phyloP scores from a whole-genome alignment of 306 rosid genomes.

The Medicago arabica region DNA sequence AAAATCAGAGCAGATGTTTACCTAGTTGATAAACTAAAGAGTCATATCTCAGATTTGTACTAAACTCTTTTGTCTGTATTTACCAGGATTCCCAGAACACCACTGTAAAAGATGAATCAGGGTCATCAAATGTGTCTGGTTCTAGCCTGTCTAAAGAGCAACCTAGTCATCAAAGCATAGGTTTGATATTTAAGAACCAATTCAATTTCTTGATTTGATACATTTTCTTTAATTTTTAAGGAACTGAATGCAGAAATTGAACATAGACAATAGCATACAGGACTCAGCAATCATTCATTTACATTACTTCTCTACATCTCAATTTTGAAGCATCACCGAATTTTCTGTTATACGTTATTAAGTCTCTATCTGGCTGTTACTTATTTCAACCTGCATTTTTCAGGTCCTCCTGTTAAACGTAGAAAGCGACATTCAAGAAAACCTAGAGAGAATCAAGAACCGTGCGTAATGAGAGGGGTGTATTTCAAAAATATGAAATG shows the following conservation, averaged over 20 bases:
- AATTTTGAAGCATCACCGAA: background rate
- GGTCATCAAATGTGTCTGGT: slow-evolving; percentile 60
- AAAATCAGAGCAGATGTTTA: background rate
- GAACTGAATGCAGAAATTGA: too few species aligned
- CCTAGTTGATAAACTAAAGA: slow-evolving; percentile 28
- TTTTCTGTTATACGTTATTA: background rate
- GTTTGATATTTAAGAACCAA: slow-evolving; percentile 46
- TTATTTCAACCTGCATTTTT: slow-evolving; percentile 23
- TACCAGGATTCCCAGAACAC: slow-evolving; percentile 59
- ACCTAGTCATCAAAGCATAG: slow-evolving; percentile 51
- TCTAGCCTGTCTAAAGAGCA: slow-evolving; percentile 63
- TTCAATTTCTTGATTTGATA: background rate
- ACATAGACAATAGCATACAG: too few species aligned
- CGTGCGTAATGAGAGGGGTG: slow-evolving; percentile 81
- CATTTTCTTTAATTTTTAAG: too few species aligned
- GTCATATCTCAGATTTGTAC: background rate
- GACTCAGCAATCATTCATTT: background rate
- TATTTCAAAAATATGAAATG: slow-evolving; percentile 89
- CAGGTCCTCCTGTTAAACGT: slow-evolving; percentile 76
- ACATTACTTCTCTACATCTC: background rate
- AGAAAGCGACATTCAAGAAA: slow-evolving; percentile 78
- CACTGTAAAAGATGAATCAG: slow-evolving; percentile 50
- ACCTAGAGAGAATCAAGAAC: slow-evolving; percentile 66
- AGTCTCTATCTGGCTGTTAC: background rate
- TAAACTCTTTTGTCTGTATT: slow-evolving; percentile 24